phyloP scores from a whole-genome alignment of 1,284 basidiomycete genomes.

The Ceratobasidium sp. region DNA sequence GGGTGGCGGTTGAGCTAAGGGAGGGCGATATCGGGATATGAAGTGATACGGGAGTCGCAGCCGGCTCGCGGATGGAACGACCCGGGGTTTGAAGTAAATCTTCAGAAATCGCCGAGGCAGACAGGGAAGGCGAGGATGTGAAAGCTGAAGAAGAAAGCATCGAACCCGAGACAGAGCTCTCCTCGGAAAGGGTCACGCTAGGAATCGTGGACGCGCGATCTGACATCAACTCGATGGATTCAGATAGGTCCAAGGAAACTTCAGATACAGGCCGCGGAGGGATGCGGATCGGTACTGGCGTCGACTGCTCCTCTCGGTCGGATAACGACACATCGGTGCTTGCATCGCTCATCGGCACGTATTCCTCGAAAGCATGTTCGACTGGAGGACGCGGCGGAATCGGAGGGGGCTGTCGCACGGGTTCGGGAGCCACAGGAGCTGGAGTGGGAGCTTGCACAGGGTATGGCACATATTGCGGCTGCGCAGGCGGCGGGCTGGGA shows the following conservation, averaged over 20 bases:
- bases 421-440: neutral
- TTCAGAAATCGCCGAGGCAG: slow-evolving; percentile 18
- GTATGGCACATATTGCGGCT: slow-evolving; percentile 20
- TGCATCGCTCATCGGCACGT: slow-evolving; percentile 44
- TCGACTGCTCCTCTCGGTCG: slow-evolving; percentile 9
- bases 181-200: slow-evolving; percentile 22
- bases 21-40: slow-evolving; percentile 27
- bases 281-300: slow-evolving; percentile 6
- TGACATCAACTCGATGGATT: slow-evolving; percentile 33
- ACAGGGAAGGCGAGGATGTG: slow-evolving; percentile 5
- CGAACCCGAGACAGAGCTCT: slow-evolving; percentile 35
- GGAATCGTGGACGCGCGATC: slow-evolving; percentile 17
- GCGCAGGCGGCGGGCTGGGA: slow-evolving; percentile 32
- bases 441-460: slow-evolving; percentile 22
- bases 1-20: slow-evolving; percentile 30
- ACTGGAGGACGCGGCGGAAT: slow-evolving; percentile 1
- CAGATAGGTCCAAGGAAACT: slow-evolving; percentile 28
- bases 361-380: slow-evolving; percentile 21
- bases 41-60: neutral
- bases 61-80: neutral
- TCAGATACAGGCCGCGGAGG: slow-evolving; percentile 16
- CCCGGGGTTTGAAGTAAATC: neutral
- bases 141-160: slow-evolving; percentile 31
- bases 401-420: slow-evolving; percentile 7
- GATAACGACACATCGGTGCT: slow-evolving; percentile 31